Evolutionary conservation across 306 rosid genomes (phyloP).

Genomic region (Rosa multiflora): DNA sequence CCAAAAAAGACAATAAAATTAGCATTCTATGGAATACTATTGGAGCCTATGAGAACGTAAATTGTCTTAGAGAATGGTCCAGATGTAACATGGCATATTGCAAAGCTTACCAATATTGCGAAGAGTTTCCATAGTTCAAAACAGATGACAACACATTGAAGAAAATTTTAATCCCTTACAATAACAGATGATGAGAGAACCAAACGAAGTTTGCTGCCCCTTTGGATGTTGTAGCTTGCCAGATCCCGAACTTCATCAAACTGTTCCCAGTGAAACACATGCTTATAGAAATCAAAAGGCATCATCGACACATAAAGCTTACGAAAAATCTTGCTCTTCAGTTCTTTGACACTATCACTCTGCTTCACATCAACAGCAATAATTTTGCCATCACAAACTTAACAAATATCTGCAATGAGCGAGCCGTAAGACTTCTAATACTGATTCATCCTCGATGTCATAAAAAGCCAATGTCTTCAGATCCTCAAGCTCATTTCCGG

Average conservation of each 20-base stretch:
- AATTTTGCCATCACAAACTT: slow-evolving; percentile 18
- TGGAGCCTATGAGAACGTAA: not conserved
- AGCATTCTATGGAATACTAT: not conserved
- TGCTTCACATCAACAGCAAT: slow-evolving; percentile 12
- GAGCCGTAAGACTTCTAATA: slow-evolving; percentile 13
- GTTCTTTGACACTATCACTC: not conserved
- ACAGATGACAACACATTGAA: not conserved
- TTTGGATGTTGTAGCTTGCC: slow-evolving; percentile 15
- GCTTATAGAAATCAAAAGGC: not conserved
- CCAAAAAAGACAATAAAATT: too few relatives aligned
- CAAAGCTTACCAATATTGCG: not conserved
- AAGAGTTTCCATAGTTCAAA: not conserved
- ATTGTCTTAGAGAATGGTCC: not conserved
- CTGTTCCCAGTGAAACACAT: slow-evolving; percentile 16
- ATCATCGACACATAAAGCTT: slow-evolving; percentile 5
- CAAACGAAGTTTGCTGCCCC: slow-evolving; percentile 11
- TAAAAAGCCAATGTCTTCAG: slow-evolving; percentile 31
- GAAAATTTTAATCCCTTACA: not conserved
- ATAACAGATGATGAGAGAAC: not conserved
- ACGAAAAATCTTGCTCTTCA: slow-evolving; percentile 17
- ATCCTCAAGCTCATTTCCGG: slow-evolving; percentile 22
- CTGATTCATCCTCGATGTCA: slow-evolving; percentile 17
- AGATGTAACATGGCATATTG: not conserved
- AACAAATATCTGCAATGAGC: slow-evolving; percentile 25
- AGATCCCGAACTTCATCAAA: not conserved